A percentile compares a stretch with the other conserved stretches of the same genome.
Evolutionary conservation across 257 asterid genomes (phyloP).

Genomic region (Solanum sitiens): DNA sequence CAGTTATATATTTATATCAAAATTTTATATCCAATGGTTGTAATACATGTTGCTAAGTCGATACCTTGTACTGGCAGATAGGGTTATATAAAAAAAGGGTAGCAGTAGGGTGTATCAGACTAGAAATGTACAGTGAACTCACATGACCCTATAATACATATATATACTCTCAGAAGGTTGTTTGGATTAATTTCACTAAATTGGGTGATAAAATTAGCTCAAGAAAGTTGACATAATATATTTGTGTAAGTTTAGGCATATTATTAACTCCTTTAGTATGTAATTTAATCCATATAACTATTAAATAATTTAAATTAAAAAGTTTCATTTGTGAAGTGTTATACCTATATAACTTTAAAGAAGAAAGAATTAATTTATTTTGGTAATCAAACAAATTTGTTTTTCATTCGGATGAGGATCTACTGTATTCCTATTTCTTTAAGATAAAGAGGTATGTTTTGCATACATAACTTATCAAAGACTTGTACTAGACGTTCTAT

Average conservation of each 20-base stretch:
- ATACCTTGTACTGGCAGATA: not conserved
- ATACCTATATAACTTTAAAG: not conserved
- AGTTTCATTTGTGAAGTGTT: not conserved
- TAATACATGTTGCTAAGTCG: not conserved
- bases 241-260: not conserved
- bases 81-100: not conserved
- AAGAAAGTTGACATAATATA: not conserved
- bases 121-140: not conserved
- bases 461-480: not conserved
- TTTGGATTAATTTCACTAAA: not conserved
- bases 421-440: not conserved
- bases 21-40: not conserved
- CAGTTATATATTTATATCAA: not conserved
- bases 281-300: not conserved
- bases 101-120: not conserved
- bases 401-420: not conserved
- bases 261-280: not conserved
- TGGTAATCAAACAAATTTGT: not conserved
- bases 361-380: not conserved
- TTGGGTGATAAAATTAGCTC: not conserved
- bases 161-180: not conserved
- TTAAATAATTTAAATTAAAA: not conserved
- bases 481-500: no score
- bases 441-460: not conserved
- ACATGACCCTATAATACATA: not conserved